A percentile compares a stretch with the other conserved stretches of the same genome.
Conservation (phyloP, 257 asterid genomes). For the Fraxinus anomala region DNA sequence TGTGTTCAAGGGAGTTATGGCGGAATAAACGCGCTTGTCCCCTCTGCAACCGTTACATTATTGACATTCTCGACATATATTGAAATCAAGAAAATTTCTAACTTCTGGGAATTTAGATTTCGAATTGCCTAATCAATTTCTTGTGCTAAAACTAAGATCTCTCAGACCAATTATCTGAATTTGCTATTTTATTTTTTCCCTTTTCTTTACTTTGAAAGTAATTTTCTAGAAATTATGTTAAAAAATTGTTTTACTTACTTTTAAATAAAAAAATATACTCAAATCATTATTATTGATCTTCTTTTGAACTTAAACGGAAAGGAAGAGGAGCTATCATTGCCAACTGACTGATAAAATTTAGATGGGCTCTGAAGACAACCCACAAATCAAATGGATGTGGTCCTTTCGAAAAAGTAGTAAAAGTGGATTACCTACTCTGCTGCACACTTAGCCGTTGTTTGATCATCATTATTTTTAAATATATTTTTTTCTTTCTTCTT, state of each 20-base stretch:
- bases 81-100: constrained; percentile 24
- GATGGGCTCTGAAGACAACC: neutral
- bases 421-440: neutral
- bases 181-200: too few species aligned
- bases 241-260: too few species aligned
- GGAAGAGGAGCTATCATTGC: too few species aligned
- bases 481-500: too few species aligned
- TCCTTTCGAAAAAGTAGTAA: neutral
- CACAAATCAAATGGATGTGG: neutral
- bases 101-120: neutral
- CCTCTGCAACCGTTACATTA: constrained; percentile 74
- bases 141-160: neutral
- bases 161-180: too few species aligned
- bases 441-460: neutral
- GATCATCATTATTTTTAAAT: too few species aligned
- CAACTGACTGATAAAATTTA: too few species aligned
- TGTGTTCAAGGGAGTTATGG: constrained; percentile 86
- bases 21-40: constrained; percentile 82
- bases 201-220: too few species aligned
- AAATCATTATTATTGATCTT: too few species aligned
- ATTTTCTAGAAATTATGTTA: too few species aligned
- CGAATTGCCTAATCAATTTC: neutral
- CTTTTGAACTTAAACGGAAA: too few species aligned
- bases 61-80: constrained; percentile 75
- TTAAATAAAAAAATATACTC: too few species aligned